Evolutionary conservation across 2,329 filamentous ascomycete species (phyloP).

Genomic region (Verticillium tricorpus): DNA sequence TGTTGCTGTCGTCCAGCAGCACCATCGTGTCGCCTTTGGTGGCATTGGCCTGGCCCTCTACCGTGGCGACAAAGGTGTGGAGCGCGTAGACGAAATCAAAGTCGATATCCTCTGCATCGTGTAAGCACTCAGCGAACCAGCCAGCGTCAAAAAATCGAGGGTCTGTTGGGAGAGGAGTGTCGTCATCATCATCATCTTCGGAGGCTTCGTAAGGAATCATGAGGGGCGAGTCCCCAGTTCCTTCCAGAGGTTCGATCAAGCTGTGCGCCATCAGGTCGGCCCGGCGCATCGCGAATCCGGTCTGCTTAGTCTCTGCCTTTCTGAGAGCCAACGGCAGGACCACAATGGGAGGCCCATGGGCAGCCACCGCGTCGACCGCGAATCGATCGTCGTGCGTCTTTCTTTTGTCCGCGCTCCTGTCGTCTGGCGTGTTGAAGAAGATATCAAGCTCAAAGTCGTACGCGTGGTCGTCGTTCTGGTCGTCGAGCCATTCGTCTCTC

Average conservation of each 20-base stretch:
- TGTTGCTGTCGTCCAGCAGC: slow-evolving; percentile 95
- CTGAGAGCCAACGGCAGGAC: slow-evolving; percentile 1
- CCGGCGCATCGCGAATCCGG: slow-evolving; percentile 6
- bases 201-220: slow-evolving; percentile 41
- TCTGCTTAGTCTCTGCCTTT: background rate
- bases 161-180: slow-evolving; percentile 51
- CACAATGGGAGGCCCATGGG: slow-evolving; percentile 6
- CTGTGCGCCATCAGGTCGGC: slow-evolving; percentile 11
- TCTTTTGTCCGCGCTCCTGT: slow-evolving; percentile 1
- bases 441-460: slow-evolving; percentile 10
- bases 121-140: slow-evolving; percentile 82
- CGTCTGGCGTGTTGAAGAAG: background rate
- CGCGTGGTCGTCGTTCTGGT: slow-evolving; percentile 20
- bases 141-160: slow-evolving; percentile 64
- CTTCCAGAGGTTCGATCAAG: slow-evolving; percentile 9
- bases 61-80: slow-evolving; percentile 95
- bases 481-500: slow-evolving; percentile 28
- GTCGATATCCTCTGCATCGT: slow-evolving; percentile 94
- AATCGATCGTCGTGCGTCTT: slow-evolving; percentile 5
- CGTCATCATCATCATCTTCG: slow-evolving; percentile 56
- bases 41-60: slow-evolving; percentile 96
- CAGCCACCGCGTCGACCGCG: slow-evolving; percentile 1
- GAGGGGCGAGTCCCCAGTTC: slow-evolving; percentile 24
- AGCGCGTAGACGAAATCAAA: slow-evolving; percentile 99
- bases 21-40: slow-evolving; percentile 99